A percentile compares a stretch with the other conserved stretches of the same genome.
Evolutionary conservation across 352 stramenopile species (phyloP).

Genomic region (Pilasporangium apinafurcum): DNA sequence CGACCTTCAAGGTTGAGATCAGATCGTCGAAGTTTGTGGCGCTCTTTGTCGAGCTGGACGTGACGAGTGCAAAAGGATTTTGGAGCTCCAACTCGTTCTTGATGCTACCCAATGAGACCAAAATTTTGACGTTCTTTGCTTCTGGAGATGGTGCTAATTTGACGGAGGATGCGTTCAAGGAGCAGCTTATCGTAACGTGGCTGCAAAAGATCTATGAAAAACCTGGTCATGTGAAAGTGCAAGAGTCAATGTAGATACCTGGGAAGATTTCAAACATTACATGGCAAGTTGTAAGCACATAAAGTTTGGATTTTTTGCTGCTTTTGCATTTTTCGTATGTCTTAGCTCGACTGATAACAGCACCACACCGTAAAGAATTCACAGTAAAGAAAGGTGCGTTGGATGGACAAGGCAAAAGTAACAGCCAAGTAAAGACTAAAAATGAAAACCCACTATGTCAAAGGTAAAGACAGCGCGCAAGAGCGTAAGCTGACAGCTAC

Average conservation of each 20-base stretch:
- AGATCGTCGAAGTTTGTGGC: constrained; percentile 42
- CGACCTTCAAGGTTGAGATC: constrained; percentile 38
- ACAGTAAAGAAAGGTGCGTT: too few species aligned
- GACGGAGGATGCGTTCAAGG: constrained; percentile 23
- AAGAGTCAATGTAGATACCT: neutral
- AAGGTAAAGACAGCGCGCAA: neutral
- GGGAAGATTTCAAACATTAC: neutral
- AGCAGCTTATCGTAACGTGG: constrained; percentile 45
- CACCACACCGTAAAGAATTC: neutral
- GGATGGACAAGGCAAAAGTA: too few species aligned
- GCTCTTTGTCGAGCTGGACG: constrained; percentile 75
- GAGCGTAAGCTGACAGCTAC: constrained; percentile 6
- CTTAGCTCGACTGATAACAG: neutral
- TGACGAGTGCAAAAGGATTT: constrained; percentile 30
- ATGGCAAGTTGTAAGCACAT: neutral
- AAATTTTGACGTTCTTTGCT: constrained; percentile 38
- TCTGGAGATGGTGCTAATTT: constrained; percentile 5
- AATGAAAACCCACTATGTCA: constrained; percentile 6
- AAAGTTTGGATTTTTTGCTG: constrained; percentile 6
- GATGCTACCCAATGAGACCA: constrained; percentile 51
- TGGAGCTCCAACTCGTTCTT: constrained; percentile 75
- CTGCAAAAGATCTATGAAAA: constrained; percentile 65
- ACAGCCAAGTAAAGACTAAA: constrained; percentile 9
- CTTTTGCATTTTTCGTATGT: constrained; percentile 6
- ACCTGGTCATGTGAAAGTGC: neutral